Percentiles rank a stretch among this genome's conserved stretches.
phyloP scores from a whole-genome alignment of 192 early-diverging fungal species.

The Coemansia sp. region DNA sequence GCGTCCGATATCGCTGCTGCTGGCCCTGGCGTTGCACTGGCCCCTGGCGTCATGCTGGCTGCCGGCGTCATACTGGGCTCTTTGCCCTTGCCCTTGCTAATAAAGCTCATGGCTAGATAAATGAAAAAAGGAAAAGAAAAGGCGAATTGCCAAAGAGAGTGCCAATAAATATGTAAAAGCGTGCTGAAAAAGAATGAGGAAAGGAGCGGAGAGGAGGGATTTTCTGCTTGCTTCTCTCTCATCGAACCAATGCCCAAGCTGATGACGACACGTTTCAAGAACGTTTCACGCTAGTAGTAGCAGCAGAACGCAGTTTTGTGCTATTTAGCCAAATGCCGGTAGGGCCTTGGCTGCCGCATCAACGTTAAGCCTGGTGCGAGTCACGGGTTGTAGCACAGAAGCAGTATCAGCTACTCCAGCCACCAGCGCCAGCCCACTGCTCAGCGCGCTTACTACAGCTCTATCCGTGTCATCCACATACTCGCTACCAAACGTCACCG shows the following conservation, averaged over 20 bases:
- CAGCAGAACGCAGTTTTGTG: not conserved
- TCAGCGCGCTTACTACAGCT: slow-evolving; percentile 15
- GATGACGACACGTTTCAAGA: slow-evolving; percentile 3
- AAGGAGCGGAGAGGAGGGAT: not conserved
- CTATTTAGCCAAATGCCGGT: slow-evolving; percentile 18
- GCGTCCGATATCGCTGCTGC: slow-evolving; percentile 13
- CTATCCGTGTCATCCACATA: slow-evolving; percentile 28
- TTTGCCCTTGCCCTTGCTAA: slow-evolving; percentile 18
- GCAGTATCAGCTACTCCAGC: not conserved
- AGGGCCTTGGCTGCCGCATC: slow-evolving; percentile 22
- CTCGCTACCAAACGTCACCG: slow-evolving; percentile 34
- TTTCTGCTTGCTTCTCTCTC: not conserved
- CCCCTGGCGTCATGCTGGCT: not conserved
- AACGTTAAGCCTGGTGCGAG: slow-evolving; percentile 26
- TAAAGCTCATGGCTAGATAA: not conserved
- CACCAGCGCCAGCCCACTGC: slow-evolving; percentile 2
- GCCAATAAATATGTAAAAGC: not conserved
- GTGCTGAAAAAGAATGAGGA: not conserved
- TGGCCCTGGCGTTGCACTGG: not conserved
- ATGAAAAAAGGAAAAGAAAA: not conserved
- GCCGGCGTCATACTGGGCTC: slow-evolving; percentile 18
- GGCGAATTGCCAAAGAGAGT: not conserved
- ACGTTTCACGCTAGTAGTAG: not conserved
- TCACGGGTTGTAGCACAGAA: not conserved
- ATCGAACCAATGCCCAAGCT: not conserved